Conservation (phyloP, 169 alveolate genomes). For the Plasmodium gaboni region DNA sequence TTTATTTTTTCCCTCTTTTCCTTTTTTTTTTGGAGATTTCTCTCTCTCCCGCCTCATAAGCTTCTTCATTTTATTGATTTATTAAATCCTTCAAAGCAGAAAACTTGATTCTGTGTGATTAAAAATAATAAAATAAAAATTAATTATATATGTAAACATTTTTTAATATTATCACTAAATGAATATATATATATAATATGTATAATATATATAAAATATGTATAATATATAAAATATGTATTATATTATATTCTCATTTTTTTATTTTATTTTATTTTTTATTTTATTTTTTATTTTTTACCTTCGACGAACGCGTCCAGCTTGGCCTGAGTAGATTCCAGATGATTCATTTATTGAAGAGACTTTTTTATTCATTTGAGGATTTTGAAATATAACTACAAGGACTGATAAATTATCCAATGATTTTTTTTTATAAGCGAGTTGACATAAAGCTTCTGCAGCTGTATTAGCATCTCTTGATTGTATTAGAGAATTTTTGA, state of each 20-base stretch:
- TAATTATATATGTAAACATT: not conserved
- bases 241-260: not conserved
- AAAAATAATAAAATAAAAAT: slow-evolving; percentile 1
- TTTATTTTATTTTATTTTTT: not conserved
- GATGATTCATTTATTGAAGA: slow-evolving; percentile 16
- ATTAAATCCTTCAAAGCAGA: slow-evolving; percentile 63
- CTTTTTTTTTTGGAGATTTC: not conserved
- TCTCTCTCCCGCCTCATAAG: not conserved
- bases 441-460: slow-evolving; percentile 79
- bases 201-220: too few species aligned
- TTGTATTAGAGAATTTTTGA: slow-evolving; percentile 77
- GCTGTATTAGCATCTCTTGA: slow-evolving; percentile 78
- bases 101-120: slow-evolving; percentile 38
- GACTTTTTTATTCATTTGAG: slow-evolving; percentile 43
- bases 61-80: slow-evolving; percentile 6
- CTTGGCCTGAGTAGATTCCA: slow-evolving; percentile 19
- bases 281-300: not conserved
- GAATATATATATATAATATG: not conserved
- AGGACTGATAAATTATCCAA: slow-evolving; percentile 84
- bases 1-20: not conserved
- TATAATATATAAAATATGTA: not conserved
- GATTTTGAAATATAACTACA: slow-evolving; percentile 80
- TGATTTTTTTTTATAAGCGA: slow-evolving; percentile 83
- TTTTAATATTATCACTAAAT: not conserved
- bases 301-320: slow-evolving; percentile 62